Evolutionary conservation across 495 filamentous ascomycete genomes (phyloP).

Genomic region (Alectoria sarmentosa): DNA sequence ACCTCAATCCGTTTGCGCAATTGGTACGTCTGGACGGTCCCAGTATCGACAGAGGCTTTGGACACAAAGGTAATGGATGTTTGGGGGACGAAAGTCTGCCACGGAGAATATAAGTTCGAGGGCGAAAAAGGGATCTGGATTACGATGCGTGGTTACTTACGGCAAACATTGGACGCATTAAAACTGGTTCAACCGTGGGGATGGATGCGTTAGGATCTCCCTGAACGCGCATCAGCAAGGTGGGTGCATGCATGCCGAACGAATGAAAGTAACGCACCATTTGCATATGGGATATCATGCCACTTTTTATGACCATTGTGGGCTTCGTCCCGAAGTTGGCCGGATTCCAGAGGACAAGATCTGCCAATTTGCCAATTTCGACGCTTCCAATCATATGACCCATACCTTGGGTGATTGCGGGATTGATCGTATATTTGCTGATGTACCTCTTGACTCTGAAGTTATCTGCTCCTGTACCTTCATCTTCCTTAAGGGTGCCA

Average conservation of each 20-base stretch:
- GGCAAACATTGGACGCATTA: constrained; percentile 84
- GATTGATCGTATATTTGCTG: constrained; percentile 97
- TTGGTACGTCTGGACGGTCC: constrained; percentile 60
- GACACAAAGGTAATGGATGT: constrained; percentile 82
- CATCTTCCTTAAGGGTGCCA: constrained; percentile 68
- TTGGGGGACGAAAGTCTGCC: constrained; percentile 54
- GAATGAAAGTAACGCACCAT: constrained; percentile 52
- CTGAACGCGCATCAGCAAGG: constrained; percentile 35
- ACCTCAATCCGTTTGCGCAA: constrained; percentile 76
- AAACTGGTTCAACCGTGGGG: constrained; percentile 80
- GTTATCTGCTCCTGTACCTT: constrained; percentile 80
- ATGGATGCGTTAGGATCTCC: constrained; percentile 94
- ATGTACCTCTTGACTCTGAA: constrained; percentile 90
- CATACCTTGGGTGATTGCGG: constrained; percentile 91
- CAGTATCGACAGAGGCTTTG: constrained; percentile 56
- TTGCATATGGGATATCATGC: constrained; percentile 76
- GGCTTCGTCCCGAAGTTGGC: constrained; percentile 88
- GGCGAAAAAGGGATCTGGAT: neutral
- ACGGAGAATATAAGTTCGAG: neutral
- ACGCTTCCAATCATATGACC: constrained; percentile 79
- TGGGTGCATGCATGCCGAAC: neutral
- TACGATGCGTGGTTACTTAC: constrained; percentile 31
- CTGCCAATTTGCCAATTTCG: constrained; percentile 86
- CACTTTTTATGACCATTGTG: constrained; percentile 75
- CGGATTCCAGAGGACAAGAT: constrained; percentile 85